Conservation (phyloP, 108 stramenopile genomes). For the Nitzschia putrida region DNA sequence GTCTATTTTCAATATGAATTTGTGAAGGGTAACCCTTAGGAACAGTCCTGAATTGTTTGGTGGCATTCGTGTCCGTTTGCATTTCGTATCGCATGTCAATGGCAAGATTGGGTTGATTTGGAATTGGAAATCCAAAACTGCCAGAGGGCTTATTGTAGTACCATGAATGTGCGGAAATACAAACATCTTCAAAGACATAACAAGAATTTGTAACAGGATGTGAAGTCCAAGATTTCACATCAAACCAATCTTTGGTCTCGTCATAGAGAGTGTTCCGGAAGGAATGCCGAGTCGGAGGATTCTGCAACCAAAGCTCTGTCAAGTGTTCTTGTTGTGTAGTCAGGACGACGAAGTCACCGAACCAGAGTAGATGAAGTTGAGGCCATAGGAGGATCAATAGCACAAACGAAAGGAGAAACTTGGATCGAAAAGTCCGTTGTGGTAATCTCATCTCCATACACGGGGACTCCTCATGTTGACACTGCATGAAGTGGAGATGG, state of each 20-base stretch:
- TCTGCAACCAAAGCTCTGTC: too few relatives aligned
- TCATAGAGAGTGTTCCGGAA: too few relatives aligned
- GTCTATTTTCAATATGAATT: background rate
- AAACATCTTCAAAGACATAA: slow-evolving; percentile 1
- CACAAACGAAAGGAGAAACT: too few relatives aligned
- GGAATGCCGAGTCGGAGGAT: too few relatives aligned
- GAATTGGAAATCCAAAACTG: background rate
- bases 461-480: too few relatives aligned
- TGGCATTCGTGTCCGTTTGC: background rate
- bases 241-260: background rate
- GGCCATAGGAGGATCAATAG: too few relatives aligned
- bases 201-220: background rate
- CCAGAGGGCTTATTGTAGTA: background rate
- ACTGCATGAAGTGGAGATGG: too few relatives aligned
- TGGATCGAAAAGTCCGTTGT: too few relatives aligned
- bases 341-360: too few relatives aligned
- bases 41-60: background rate
- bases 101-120: background rate
- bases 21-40: background rate
- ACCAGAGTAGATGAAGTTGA: too few relatives aligned
- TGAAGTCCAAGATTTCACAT: background rate
- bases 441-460: too few relatives aligned
- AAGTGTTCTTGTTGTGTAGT: too few relatives aligned
- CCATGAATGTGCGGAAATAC: slow-evolving; percentile 4
- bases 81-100: background rate